Conservation (phyloP, 768 basidiomycete species). For the Kwoniella europaea region DNA sequence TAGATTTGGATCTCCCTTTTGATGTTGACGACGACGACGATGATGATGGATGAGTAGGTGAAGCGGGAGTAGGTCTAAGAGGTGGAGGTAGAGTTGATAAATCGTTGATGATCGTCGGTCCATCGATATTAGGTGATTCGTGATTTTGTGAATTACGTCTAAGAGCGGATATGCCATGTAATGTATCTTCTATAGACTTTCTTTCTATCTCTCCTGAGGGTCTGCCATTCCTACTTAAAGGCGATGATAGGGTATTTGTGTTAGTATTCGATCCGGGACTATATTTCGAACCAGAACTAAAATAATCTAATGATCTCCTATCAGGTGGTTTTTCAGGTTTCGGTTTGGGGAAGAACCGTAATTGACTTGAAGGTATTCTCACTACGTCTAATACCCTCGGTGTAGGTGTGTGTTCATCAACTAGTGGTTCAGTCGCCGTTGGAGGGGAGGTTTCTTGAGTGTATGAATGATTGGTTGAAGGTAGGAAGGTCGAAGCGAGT, state of each 20-base stretch:
- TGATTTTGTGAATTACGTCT: neutral
- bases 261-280: neutral
- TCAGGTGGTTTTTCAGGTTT: conserved; percentile 23
- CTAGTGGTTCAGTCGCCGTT: neutral
- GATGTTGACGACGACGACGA: neutral
- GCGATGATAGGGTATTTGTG: neutral
- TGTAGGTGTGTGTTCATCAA: conserved; percentile 1
- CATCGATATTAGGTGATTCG: neutral
- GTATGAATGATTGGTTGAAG: conserved; percentile 25
- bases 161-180: neutral
- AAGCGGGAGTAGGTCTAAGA: conserved; percentile 18
- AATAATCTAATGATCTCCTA: conserved; percentile 16
- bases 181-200: neutral
- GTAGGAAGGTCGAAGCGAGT: conserved; percentile 22
- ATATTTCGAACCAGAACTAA: neutral
- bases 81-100: conserved; percentile 28
- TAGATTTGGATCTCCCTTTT: conserved; percentile 25
- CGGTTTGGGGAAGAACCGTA: conserved; percentile 47
- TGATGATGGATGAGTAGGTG: neutral
- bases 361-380: conserved; percentile 43
- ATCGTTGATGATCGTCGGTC: conserved; percentile 26
- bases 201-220: neutral
- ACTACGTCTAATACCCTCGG: conserved; percentile 43
- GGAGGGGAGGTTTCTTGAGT: neutral
- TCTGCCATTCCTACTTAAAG: conserved; percentile 1